Evolutionary conservation across 805 yeast species (phyloP).

Genomic region (Pichia rugopelliculosa): DNA sequence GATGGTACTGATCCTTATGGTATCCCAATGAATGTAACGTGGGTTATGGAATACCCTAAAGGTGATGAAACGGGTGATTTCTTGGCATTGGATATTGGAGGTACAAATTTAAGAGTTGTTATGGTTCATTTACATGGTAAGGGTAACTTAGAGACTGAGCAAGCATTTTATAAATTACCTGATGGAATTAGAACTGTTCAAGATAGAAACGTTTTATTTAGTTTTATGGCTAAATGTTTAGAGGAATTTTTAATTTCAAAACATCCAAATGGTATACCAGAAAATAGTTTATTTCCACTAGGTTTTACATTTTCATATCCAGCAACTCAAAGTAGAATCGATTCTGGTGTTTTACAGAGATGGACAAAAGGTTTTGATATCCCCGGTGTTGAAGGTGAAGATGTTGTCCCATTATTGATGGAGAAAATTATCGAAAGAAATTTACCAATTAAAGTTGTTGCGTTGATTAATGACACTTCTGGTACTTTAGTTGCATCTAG

Average conservation of each 20-base stretch:
- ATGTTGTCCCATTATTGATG: conserved; percentile 88
- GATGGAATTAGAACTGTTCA: conserved; percentile 69
- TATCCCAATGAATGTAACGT: conserved; percentile 54
- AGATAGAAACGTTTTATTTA: conserved; percentile 70
- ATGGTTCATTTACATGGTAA: conserved; percentile 54
- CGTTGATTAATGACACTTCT: conserved; percentile 93
- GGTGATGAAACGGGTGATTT: conserved; percentile 54
- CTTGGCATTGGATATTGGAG: conserved; percentile 55
- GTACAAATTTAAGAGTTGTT: conserved; percentile 55
- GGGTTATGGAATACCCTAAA: conserved; percentile 55
- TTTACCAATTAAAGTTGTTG: conserved; percentile 84
- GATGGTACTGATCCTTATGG: conserved; percentile 41
- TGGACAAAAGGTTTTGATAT: conserved; percentile 99
- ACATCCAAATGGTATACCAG: conserved; percentile 61
- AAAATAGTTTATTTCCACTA: conserved; percentile 54
- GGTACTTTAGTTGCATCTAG: conserved; percentile 96
- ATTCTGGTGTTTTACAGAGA: conserved; percentile 83
- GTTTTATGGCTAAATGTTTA: conserved; percentile 80
- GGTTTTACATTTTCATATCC: conserved; percentile 98
- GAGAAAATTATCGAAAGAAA: conserved; percentile 56
- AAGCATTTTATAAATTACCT: conserved; percentile 83
- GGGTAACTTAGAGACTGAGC: conserved; percentile 79
- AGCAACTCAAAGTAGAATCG: conserved; percentile 71
- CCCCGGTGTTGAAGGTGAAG: conserved; percentile 89
- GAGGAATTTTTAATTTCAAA: conserved; percentile 59